Evolutionary conservation across 257 asterid genomes (phyloP).

Genomic region (Solanum neorickii): DNA sequence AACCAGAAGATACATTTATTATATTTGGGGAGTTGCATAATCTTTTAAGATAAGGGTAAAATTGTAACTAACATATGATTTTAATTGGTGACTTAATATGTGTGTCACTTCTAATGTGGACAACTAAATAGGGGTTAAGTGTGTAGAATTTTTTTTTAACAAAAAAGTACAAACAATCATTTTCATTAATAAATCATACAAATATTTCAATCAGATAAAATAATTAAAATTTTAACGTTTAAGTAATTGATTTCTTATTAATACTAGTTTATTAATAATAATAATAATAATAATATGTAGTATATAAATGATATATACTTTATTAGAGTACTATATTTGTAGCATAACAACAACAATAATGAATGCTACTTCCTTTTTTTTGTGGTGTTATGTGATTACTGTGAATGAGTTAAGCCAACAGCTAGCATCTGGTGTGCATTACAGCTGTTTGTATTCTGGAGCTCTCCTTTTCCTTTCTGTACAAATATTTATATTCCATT

Average conservation of each 20-base stretch:
- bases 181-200: background rate
- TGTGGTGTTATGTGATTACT: background rate
- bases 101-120: no score
- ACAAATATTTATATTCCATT: background rate
- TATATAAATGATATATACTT: no score
- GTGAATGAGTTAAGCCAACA: background rate
- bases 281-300: background rate
- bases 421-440: background rate
- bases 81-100: no score
- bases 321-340: no score
- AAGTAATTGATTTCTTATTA: no score
- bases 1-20: no score
- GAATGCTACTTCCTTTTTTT: background rate
- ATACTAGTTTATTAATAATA: no score
- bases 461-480: background rate
- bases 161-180: background rate
- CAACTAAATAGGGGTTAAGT: no score
- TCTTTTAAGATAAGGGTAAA: no score
- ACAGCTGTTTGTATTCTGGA: constrained; percentile 5
- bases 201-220: background rate
- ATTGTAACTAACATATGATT: no score
- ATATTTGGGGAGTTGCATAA: no score
- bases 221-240: background rate
- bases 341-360: background rate
- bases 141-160: fast-evolving